Base-by-base conservation (phyloP, 352 stramenopile species). In the Detonula confervacea region DNA sequence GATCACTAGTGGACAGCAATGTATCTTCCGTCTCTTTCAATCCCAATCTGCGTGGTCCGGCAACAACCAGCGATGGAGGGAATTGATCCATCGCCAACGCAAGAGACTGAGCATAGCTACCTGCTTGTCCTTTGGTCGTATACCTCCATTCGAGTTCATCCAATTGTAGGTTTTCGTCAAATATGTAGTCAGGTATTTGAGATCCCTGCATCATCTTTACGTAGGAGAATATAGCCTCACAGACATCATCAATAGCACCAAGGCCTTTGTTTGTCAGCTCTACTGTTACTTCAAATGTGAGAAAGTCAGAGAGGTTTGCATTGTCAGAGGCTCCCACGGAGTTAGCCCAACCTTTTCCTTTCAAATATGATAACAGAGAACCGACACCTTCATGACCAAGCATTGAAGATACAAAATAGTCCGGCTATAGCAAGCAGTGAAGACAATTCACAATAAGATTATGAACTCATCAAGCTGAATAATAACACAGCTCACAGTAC, bases 341-440 rank as follows among this genome's bases (percentile, higher is more conserved):
- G 77, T 94, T 96, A 4, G 90, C 93, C 86, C 84, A 96, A 57
- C 52, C 93, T 86, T 89, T 96, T 88, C 77, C 60, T 79, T 98
- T 98, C 30, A 98, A 80, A 70, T 95, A 96, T 29, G 94, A 97
- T 25, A 99, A 66, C 49, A 99, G 90, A 0, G 96, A 98, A 11
- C 95, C 95, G 18, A 84, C 79, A 64, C 89, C 96, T 92, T 99
- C 97, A 78, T 98, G 96, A 0, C 97, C 97, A 29, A 98, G 84
- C 16, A 98, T 84, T 77, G 98, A 95, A 27, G 91, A 92, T 33
- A 98, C 82, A 73, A 97, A 96, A 24, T 80, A 84, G 25, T 81
- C 62, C 62, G 94, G 94, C 61, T 89, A 75, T 73, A 3, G 3
- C 25, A 30, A 35, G n/a, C 3, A 14, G 46, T 54, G 22, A 30